A percentile compares a stretch with the other conserved stretches of the same genome.
Conservation (phyloP, 345 rosid genomes). For the Eutrema heterophyllum region DNA sequence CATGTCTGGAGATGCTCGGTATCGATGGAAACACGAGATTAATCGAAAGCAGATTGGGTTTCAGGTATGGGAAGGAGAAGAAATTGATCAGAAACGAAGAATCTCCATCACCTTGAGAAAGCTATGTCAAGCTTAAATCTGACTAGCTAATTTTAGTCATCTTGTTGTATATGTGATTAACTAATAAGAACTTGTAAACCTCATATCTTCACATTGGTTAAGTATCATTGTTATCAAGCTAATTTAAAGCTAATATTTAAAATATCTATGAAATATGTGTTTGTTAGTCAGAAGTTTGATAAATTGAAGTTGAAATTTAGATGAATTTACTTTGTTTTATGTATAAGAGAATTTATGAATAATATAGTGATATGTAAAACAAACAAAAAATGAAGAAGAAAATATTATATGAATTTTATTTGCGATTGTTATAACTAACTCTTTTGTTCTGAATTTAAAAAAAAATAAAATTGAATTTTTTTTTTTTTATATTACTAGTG, state of each 20-base stretch:
- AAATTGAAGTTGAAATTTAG: not conserved
- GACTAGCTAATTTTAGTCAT: not conserved
- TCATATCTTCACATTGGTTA: not conserved
- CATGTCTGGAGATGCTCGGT: constrained; percentile 83
- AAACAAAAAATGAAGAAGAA: not conserved
- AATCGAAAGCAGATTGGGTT: constrained; percentile 68
- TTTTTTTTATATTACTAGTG: not conserved
- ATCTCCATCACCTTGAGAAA: constrained; percentile 76
- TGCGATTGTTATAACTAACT: not conserved
- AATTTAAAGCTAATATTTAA: not conserved
- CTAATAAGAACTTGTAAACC: not conserved
- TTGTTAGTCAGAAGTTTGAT: not conserved
- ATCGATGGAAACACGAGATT: constrained; percentile 86
- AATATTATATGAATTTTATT: not conserved
- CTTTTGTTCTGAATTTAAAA: not conserved
- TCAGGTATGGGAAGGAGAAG: constrained; percentile 74
- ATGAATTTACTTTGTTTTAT: not conserved
- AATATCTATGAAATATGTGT: not conserved
- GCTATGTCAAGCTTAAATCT: constrained; percentile 36
- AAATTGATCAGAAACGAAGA: constrained; percentile 61
- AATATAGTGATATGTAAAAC: too few species aligned
- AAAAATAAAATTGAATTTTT: not conserved
- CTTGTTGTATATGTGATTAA: not conserved
- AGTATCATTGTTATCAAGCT: not conserved
- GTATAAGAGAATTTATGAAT: not conserved